Percentiles rank a stretch among this genome's conserved stretches.
Conservation (phyloP, 257 asterid species). For the Paraleonurus japonicus region DNA sequence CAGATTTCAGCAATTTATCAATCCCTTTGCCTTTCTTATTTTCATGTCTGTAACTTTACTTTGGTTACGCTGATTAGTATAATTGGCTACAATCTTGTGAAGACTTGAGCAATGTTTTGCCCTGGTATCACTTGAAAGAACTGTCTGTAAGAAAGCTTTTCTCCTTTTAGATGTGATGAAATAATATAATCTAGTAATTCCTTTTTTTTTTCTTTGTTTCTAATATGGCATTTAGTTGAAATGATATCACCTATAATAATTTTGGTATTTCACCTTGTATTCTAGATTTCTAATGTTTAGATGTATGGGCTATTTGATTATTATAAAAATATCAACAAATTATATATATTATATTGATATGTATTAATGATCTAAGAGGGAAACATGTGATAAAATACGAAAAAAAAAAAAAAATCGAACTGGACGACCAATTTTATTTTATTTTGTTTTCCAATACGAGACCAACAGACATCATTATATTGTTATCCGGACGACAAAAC, state of each 20-base stretch:
- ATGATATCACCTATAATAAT: neutral
- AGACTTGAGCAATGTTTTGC: neutral
- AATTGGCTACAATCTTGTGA: constrained; percentile 12
- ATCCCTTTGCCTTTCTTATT: neutral
- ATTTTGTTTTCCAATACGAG: neutral
- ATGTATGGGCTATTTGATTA: too few relatives aligned
- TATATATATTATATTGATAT: too few relatives aligned
- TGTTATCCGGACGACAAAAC: too few relatives aligned
- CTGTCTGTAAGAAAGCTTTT: neutral
- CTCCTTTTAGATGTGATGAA: neutral
- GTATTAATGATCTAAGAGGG: too few relatives aligned
- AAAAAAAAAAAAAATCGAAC: too few relatives aligned
- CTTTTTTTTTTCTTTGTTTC: neutral
- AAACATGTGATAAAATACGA: neutral
- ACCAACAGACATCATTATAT: neutral
- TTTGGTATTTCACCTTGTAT: too few relatives aligned
- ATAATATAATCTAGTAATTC: neutral
- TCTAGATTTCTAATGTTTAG: neutral
- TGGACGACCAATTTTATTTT: neutral
- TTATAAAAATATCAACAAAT: too few relatives aligned
- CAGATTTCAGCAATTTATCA: constrained; percentile 2
- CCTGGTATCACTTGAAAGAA: neutral
- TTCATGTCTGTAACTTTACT: neutral
- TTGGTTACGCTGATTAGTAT: neutral
- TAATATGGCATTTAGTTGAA: neutral